Percentiles rank a stretch among this genome's conserved stretches.
Evolutionary conservation across 1,139 yeast species (phyloP).

Genomic region (Debaryomycetaceae sp.): DNA sequence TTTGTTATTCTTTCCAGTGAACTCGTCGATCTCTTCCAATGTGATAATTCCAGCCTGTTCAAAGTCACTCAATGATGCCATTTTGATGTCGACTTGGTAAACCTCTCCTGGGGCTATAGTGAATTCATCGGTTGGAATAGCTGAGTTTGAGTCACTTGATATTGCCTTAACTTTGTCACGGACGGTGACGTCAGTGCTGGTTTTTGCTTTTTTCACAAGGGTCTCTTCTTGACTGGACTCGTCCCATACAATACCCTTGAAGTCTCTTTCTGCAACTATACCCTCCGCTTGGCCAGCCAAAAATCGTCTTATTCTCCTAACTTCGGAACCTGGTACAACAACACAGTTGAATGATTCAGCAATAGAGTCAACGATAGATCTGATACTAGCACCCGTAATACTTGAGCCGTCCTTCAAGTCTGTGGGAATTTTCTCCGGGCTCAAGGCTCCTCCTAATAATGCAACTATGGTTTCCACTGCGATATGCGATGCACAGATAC

Average conservation of each 20-base stretch:
- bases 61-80: slow-evolving; percentile 63
- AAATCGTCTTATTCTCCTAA: slow-evolving; percentile 87
- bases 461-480: slow-evolving; percentile 82
- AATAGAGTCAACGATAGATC: slow-evolving; percentile 73
- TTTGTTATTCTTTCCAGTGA: slow-evolving; percentile 58
- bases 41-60: slow-evolving; percentile 63
- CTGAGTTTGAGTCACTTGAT: slow-evolving; percentile 32
- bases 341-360: slow-evolving; percentile 78
- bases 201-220: slow-evolving; percentile 43
- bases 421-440: slow-evolving; percentile 69
- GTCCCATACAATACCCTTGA: slow-evolving; percentile 91
- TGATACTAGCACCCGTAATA: slow-evolving; percentile 66
- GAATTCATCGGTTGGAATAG: slow-evolving; percentile 77
- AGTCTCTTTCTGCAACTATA: slow-evolving; percentile 85
- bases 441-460: slow-evolving; percentile 66
- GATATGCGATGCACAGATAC: slow-evolving; percentile 81
- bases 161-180: slow-evolving; percentile 17
- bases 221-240: slow-evolving; percentile 73
- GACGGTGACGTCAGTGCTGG: slow-evolving; percentile 37
- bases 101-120: slow-evolving; percentile 77
- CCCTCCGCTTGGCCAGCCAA: slow-evolving; percentile 95
- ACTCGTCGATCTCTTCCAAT: slow-evolving; percentile 60
- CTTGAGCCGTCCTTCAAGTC: slow-evolving; percentile 28
- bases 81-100: slow-evolving; percentile 75
- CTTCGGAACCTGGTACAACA: slow-evolving; percentile 88